These are phyloP conservation scores for Avena atlantica DNA, from an alignment of 176 grass and related monocot species.

Conservation along the genomic window DNA sequence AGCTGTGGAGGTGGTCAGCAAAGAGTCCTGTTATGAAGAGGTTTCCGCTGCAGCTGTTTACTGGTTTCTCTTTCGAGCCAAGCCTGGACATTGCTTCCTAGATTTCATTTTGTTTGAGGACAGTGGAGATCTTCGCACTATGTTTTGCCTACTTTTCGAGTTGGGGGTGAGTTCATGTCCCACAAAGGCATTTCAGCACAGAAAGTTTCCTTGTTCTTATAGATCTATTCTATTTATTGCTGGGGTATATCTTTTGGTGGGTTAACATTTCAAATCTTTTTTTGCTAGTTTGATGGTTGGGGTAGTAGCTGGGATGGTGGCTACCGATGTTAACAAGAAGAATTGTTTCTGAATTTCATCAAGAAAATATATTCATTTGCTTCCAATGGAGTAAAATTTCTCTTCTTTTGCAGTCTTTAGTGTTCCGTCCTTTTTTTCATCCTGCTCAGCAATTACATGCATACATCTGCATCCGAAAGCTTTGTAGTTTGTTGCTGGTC, in stretches of 20 bases:
- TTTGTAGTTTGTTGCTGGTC: constrained; percentile 4
- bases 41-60: constrained; percentile 91
- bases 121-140: constrained; percentile 30
- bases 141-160: constrained; percentile 38
- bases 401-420: not conserved
- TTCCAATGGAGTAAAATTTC: constrained; percentile 20
- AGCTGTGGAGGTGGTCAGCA: constrained; percentile 80
- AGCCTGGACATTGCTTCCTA: constrained; percentile 79
- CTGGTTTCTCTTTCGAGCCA: constrained; percentile 86
- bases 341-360: not conserved
- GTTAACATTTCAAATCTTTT: constrained; percentile 21
- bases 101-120: constrained; percentile 32
- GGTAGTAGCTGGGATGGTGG: constrained; percentile 25
- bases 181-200: constrained; percentile 38
- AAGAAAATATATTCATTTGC: not conserved
- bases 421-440: not conserved
- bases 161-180: constrained; percentile 33
- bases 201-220: constrained; percentile 34
- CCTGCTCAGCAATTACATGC: not conserved
- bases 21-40: constrained; percentile 88
- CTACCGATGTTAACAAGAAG: constrained; percentile 14
- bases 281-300: constrained; percentile 33
- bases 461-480: constrained; percentile 7
- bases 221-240: constrained; percentile 56
- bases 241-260: constrained; percentile 44